Conservation (phyloP, 768 basidiomycete genomes). For the Vishniacozyma victoriae region DNA sequence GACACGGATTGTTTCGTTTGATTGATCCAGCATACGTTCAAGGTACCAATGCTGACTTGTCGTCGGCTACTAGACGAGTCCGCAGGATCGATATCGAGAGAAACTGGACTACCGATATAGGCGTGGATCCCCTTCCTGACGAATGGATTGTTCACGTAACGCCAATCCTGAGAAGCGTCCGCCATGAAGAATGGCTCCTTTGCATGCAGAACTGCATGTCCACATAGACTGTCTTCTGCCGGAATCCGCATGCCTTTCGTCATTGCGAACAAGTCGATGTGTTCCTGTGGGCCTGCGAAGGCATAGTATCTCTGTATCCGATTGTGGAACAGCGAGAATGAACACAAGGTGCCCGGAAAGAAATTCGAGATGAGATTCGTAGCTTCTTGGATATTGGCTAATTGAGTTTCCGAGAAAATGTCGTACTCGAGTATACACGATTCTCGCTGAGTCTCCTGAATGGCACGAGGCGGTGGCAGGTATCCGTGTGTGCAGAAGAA, state of each 20-base stretch:
- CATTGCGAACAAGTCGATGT: neutral
- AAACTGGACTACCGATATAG: constrained; percentile 19
- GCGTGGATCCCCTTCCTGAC: constrained; percentile 11
- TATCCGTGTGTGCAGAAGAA: constrained; percentile 17
- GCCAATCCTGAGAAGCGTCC: constrained; percentile 7
- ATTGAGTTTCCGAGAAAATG: constrained; percentile 14
- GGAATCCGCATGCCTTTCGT: neutral
- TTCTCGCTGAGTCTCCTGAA: constrained; percentile 15
- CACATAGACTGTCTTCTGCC: constrained; percentile 10
- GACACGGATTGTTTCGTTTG: no score
- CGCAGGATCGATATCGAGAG: constrained; percentile 12
- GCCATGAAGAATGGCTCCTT: constrained; percentile 1
- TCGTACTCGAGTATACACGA: constrained; percentile 25
- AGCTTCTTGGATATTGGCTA: constrained; percentile 23
- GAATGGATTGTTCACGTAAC: constrained; percentile 12
- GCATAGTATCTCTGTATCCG: constrained; percentile 3
- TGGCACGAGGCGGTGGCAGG: constrained; percentile 27
- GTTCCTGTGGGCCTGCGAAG: constrained; percentile 1
- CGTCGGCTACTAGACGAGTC: neutral
- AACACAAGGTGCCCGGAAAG: constrained; percentile 14
- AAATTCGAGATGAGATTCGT: constrained; percentile 19
- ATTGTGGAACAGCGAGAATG: constrained; percentile 13
- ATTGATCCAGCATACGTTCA: constrained; percentile 1
- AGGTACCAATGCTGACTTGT: constrained; percentile 4
- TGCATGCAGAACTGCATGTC: constrained; percentile 9